phyloP scores from a whole-genome alignment of 352 stramenopile species.

The Hyaloperonospora brassicae region DNA sequence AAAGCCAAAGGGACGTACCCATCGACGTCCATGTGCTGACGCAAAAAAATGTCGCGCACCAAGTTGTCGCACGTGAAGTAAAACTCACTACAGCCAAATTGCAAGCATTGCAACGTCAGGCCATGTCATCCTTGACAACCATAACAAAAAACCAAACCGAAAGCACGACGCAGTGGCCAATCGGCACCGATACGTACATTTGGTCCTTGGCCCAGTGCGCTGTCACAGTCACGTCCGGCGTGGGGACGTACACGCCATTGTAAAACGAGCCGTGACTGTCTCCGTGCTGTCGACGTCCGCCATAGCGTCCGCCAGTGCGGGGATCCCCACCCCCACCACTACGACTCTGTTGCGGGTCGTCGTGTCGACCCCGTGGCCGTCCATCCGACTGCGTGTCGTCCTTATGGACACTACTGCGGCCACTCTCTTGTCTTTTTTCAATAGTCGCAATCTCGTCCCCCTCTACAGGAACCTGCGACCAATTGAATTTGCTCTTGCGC shows the following conservation, averaged over 20 bases:
- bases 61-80: constrained; percentile 82
- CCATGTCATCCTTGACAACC: no score
- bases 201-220: constrained; percentile 76
- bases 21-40: constrained; percentile 83
- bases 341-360: constrained; percentile 14
- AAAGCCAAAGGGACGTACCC: constrained; percentile 86
- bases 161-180: not conserved
- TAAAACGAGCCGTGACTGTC: constrained; percentile 58
- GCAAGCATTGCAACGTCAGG: no score
- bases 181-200: constrained; percentile 78
- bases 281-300: constrained; percentile 32
- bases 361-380: constrained; percentile 11
- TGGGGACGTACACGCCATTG: constrained; percentile 78
- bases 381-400: constrained; percentile 3
- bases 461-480: constrained; percentile 57
- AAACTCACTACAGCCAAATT: constrained; percentile 82
- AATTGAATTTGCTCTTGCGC: constrained; percentile 71
- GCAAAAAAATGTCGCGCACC: constrained; percentile 77
- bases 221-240: constrained; percentile 55
- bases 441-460: constrained; percentile 20
- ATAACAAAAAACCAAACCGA: no score
- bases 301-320: constrained; percentile 24
- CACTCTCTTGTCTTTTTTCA: not conserved
- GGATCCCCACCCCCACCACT: constrained; percentile 20
- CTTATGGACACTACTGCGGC: not conserved